Conservation (phyloP, 345 rosid genomes). For the Arabis hirsuta region DNA sequence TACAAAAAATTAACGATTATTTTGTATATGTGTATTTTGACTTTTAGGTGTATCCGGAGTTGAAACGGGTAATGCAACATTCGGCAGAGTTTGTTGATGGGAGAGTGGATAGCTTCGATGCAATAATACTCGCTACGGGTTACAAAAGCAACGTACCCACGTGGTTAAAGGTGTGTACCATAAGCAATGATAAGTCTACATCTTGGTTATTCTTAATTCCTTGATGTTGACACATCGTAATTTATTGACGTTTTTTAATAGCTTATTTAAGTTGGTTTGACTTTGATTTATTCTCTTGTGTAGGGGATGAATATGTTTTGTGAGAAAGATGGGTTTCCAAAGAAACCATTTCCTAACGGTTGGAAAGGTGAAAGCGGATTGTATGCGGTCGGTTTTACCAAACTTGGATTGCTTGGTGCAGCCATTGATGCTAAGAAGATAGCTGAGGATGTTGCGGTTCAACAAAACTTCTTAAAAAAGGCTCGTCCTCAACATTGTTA, state of each 20-base stretch:
- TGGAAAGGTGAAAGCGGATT: constrained; percentile 87
- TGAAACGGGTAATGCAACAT: constrained; percentile 53
- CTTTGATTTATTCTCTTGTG: background rate
- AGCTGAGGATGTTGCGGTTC: constrained; percentile 60
- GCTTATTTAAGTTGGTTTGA: constrained; percentile 14
- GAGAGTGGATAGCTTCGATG: constrained; percentile 60
- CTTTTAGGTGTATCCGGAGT: constrained; percentile 60
- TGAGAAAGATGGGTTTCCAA: constrained; percentile 69
- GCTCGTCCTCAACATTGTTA: constrained; percentile 26
- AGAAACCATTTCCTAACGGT: constrained; percentile 62
- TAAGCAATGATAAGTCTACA: constrained; percentile 31
- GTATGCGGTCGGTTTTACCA: constrained; percentile 81
- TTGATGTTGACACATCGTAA: constrained; percentile 20
- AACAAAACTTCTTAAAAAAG: constrained; percentile 40
- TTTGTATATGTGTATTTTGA: background rate
- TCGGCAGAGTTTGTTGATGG: constrained; percentile 83
- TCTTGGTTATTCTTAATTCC: constrained; percentile 39
- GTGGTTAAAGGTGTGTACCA: constrained; percentile 74
- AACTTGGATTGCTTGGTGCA: constrained; percentile 82
- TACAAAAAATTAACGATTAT: background rate
- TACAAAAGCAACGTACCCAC: constrained; percentile 79
- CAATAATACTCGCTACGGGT: constrained; percentile 85
- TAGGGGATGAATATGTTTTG: constrained; percentile 69
- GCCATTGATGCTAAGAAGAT: constrained; percentile 69
- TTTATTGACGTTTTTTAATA: background rate